Evolutionary conservation across 495 filamentous ascomycete species (phyloP).

Genomic region (Gamarada debralockiae): DNA sequence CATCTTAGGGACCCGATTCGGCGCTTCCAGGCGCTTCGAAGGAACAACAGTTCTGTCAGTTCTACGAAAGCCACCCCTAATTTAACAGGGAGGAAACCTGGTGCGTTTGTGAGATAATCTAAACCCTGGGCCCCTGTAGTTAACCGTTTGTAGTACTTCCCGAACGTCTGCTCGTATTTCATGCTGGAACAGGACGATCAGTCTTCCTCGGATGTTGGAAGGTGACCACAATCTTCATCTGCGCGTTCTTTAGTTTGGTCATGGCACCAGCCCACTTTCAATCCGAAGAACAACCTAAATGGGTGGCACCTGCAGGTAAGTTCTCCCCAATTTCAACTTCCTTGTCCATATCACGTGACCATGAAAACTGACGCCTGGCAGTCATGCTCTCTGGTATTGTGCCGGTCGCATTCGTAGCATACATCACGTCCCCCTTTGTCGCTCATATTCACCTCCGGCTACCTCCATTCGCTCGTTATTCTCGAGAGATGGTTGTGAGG

Average conservation of each 20-base stretch:
- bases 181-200: conserved; percentile 62
- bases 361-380: conserved; percentile 22
- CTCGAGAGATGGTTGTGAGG: conserved; percentile 58
- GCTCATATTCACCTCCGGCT: conserved; percentile 67
- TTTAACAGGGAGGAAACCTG: too few species aligned
- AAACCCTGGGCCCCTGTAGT: neutral
- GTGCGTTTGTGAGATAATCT: neutral
- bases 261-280: conserved; percentile 55
- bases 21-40: too few species aligned
- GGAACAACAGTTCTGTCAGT: too few species aligned
- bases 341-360: conserved; percentile 1
- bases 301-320: conserved; percentile 42
- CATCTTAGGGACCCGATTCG: too few species aligned
- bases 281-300: conserved; percentile 35
- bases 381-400: conserved; percentile 56
- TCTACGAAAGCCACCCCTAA: too few species aligned
- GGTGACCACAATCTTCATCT: conserved; percentile 66
- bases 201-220: conserved; percentile 66
- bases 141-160: conserved; percentile 33
- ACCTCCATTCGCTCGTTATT: conserved; percentile 64
- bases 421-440: conserved; percentile 64
- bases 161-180: conserved; percentile 65
- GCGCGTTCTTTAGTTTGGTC: conserved; percentile 56
- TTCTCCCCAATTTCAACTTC: neutral
- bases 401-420: conserved; percentile 64